Evolutionary conservation across 352 stramenopile genomes (phyloP).

Genomic region (Aphanomyces stellatus): DNA sequence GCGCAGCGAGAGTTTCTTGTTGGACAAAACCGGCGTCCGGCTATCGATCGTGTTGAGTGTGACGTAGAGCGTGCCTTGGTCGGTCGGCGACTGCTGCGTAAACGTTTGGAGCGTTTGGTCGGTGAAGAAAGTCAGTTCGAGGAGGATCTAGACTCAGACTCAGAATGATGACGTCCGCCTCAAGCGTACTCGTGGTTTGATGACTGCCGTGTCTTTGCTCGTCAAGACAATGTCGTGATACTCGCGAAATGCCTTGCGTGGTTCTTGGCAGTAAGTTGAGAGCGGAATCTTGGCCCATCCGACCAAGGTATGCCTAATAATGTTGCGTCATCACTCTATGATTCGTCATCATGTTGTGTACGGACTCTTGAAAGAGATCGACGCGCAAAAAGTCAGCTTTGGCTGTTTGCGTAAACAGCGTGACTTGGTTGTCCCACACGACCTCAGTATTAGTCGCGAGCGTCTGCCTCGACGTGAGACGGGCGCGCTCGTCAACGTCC

Average conservation of each 20-base stretch:
- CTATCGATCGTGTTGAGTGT: slow-evolving; percentile 7
- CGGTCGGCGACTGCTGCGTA: not conserved
- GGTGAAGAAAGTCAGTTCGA: slow-evolving; percentile 17
- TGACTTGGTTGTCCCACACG: slow-evolving; percentile 32
- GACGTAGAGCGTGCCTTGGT: not conserved
- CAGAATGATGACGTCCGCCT: not conserved
- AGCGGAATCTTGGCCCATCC: slow-evolving; percentile 10
- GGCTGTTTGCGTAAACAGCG: slow-evolving; percentile 27
- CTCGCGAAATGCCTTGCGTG: not conserved
- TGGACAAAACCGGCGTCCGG: not conserved
- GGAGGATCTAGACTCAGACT: not conserved
- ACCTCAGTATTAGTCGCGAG: slow-evolving; percentile 6
- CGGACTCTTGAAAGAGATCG: slow-evolving; percentile 9
- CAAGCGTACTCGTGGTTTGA: not conserved
- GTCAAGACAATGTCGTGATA: slow-evolving; percentile 15
- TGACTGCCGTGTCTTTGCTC: not conserved
- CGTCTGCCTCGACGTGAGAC: not conserved
- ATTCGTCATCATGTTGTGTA: not conserved
- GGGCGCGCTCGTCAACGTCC: slow-evolving; percentile 24
- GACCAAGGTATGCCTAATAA: not conserved
- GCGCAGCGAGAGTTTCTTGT: slow-evolving; percentile 15
- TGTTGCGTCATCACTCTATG: not conserved
- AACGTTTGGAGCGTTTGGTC: slow-evolving; percentile 16
- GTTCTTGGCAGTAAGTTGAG: slow-evolving; percentile 8
- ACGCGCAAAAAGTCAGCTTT: slow-evolving; percentile 11